These are phyloP conservation scores for Kazachstania psychrophila DNA, from an alignment of 805 yeast genomes.

Conservation along the genomic window DNA sequence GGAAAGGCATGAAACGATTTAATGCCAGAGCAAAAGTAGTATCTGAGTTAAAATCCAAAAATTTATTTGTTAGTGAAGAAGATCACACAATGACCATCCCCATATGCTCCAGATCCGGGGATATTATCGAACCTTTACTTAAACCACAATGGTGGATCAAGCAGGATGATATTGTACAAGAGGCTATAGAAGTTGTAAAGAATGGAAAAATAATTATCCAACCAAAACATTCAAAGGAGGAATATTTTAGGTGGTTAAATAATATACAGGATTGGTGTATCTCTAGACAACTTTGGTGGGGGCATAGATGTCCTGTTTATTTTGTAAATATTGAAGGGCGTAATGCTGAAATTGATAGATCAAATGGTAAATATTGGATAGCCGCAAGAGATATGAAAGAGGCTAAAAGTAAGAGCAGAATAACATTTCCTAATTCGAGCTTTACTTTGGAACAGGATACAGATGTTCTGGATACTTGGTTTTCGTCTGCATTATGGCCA, in stretches of 20 bases:
- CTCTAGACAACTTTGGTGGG: slow-evolving; percentile 91
- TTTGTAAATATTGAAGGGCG: slow-evolving; percentile 68
- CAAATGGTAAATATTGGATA: slow-evolving; percentile 70
- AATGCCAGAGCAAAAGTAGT: slow-evolving; percentile 84
- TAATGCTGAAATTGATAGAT: slow-evolving; percentile 36
- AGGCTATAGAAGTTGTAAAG: slow-evolving; percentile 74
- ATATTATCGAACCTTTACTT: slow-evolving; percentile 86
- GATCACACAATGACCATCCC: slow-evolving; percentile 97
- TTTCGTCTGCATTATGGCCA: slow-evolving; percentile 97
- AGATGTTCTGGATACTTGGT: slow-evolving; percentile 99
- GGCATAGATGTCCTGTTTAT: slow-evolving; percentile 95
- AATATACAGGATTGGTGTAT: slow-evolving; percentile 99
- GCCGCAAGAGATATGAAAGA: slow-evolving; percentile 77
- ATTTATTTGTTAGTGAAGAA: slow-evolving; percentile 66
- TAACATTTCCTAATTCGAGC: slow-evolving; percentile 55
- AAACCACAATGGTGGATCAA: slow-evolving; percentile 99
- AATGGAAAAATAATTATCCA: slow-evolving; percentile 67
- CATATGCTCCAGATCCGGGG: slow-evolving; percentile 90
- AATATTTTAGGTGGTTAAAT: slow-evolving; percentile 88
- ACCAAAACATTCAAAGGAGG: slow-evolving; percentile 82
- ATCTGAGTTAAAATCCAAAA: slow-evolving; percentile 60
- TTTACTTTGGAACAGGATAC: slow-evolving; percentile 85
- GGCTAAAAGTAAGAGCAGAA: slow-evolving; percentile 69
- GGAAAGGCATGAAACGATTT: slow-evolving; percentile 82
- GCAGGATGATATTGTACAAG: slow-evolving; percentile 77